Evolutionary conservation across 2,329 filamentous ascomycete genomes (phyloP), one percentile per base, ranked within the genome.

Genomic region (Cladosporium austrohemisphaericum): DNA sequence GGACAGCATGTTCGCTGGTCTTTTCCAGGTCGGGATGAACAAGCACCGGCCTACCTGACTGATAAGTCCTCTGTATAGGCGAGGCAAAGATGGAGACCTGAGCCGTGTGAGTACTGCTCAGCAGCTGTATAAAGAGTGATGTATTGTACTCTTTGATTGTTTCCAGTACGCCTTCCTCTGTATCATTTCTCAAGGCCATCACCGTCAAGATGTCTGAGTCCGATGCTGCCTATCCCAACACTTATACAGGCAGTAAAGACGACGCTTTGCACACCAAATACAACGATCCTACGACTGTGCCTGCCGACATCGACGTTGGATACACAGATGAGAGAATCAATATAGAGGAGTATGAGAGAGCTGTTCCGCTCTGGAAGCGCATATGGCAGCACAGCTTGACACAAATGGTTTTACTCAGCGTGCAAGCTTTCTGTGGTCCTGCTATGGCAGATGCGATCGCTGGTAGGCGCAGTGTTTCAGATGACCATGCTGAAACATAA

Each of bases 381-480:
- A 54, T 74, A 4, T 71, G 70, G 61, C 70, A 71, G 52, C 70
- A 75, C 54, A 74, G 72, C 54, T 64, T 76, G 55, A 75, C 72
- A 4, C 72, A 76, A 59, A 75, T 76, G 73, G 58, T 75, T 56
- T 62, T 75, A 4, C 57, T 76, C 9, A 74, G 71, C 32, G 58
- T 75, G 8, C 73, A 76, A 54, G 70, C 71, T 0, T 43, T 43
- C 14, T 43, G 40, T 25, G 56, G 56, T 6, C 56, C 56, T 35
- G 56, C 57, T 9, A 58, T 60, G 57, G 22, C 31, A n/a, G 57
- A 60, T 22, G 57, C 57, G 6, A 60, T 60, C 23, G 40, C 40
- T 74, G 74, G 71, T 71, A 50, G 71, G 71, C 59, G 71, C 71
- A n/a, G n/a, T n/a, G n/a, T n/a, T n/a, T 59, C 60, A 74, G n/a